Conservation (phyloP, 805 yeast species). For the Tetrapisispora fleetii region DNA sequence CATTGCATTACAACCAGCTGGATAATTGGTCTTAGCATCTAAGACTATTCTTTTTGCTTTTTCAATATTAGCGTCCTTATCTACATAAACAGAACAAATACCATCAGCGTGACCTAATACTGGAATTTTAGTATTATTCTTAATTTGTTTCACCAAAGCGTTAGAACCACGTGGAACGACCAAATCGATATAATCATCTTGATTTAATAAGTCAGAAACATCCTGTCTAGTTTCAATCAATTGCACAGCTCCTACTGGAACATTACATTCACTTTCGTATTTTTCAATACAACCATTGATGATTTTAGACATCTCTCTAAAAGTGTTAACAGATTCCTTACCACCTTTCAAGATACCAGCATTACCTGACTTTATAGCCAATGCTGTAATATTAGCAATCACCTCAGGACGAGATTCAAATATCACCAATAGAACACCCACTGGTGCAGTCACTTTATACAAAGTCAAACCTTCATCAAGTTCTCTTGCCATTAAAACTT, state of each 20-base stretch:
- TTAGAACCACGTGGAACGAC: constrained; percentile 98
- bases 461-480: constrained; percentile 84
- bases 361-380: constrained; percentile 93
- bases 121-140: constrained; percentile 84
- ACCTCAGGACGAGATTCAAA: constrained; percentile 98
- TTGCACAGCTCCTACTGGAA: constrained; percentile 78
- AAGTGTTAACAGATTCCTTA: constrained; percentile 80
- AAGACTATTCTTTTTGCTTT: constrained; percentile 70
- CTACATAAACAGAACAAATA: constrained; percentile 80
- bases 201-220: constrained; percentile 71
- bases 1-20: constrained; percentile 98
- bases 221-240: constrained; percentile 83
- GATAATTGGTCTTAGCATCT: constrained; percentile 91
- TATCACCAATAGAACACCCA: constrained; percentile 85
- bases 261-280: constrained; percentile 41
- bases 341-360: constrained; percentile 97
- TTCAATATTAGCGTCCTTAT: constrained; percentile 60
- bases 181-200: constrained; percentile 84
- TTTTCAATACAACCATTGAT: constrained; percentile 47
- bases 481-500: constrained; percentile 68
- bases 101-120: constrained; percentile 99
- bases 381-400: constrained; percentile 91
- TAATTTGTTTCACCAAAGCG: constrained; percentile 77
- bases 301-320: constrained; percentile 67
- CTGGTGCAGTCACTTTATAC: constrained; percentile 82